Conservation (phyloP, 495 filamentous ascomycete species). For the Lindgomyces ingoldianus region DNA sequence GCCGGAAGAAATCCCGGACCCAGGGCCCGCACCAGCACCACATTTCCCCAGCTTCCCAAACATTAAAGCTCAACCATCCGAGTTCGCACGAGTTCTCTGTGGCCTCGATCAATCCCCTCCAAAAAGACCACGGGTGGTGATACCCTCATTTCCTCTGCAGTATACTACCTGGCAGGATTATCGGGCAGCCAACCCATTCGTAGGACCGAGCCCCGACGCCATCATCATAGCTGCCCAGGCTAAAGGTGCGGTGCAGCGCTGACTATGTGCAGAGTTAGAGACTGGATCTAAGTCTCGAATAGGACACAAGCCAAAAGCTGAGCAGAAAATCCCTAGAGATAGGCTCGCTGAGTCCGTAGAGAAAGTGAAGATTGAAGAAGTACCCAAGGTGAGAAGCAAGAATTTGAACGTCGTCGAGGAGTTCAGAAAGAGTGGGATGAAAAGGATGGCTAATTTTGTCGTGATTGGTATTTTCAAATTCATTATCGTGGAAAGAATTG, state of each 20-base stretch:
- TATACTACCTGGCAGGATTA: slow-evolving; percentile 52
- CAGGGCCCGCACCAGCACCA: slow-evolving; percentile 6
- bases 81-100: slow-evolving; percentile 66
- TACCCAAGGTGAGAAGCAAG: slow-evolving; percentile 75
- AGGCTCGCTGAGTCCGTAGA: slow-evolving; percentile 48
- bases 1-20: slow-evolving; percentile 12
- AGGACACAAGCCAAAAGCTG: slow-evolving; percentile 48
- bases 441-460: slow-evolving; percentile 88
- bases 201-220: slow-evolving; percentile 93
- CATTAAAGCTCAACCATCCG: slow-evolving; percentile 44
- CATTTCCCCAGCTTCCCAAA: slow-evolving; percentile 26
- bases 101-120: background rate
- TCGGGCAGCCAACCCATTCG: slow-evolving; percentile 66
- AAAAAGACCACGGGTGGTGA: slow-evolving; percentile 48
- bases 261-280: background rate
- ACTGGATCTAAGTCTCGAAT: slow-evolving; percentile 45
- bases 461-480: slow-evolving; percentile 72
- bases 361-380: slow-evolving; percentile 65
- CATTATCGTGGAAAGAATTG: background rate
- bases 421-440: slow-evolving; percentile 71
- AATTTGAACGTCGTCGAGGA: slow-evolving; percentile 83
- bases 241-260: slow-evolving; percentile 68
- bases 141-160: slow-evolving; percentile 53
- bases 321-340: slow-evolving; percentile 50
- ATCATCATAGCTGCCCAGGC: slow-evolving; percentile 80